phyloP scores from a whole-genome alignment of 257 asterid species.

The Echites panduratus region DNA sequence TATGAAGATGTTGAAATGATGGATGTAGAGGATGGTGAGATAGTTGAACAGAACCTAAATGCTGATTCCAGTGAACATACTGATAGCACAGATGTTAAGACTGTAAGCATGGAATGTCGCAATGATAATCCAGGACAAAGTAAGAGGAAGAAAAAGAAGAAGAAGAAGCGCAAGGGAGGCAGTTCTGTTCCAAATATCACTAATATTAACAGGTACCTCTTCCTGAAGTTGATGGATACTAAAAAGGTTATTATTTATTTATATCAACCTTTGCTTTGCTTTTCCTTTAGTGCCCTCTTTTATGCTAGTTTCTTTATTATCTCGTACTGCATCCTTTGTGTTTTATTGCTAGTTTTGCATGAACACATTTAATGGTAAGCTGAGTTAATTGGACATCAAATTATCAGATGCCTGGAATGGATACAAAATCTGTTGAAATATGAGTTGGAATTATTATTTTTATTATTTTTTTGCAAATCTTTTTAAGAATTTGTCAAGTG shows the following conservation, averaged over 20 bases:
- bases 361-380: not conserved
- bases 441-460: not conserved
- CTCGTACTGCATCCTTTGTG: not conserved
- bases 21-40: conserved; percentile 83
- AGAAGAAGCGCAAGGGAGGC: conserved; percentile 41
- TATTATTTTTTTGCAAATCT: not conserved
- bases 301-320: not conserved
- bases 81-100: conserved; percentile 27
- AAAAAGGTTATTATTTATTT: not conserved
- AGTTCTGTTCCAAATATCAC: conserved; percentile 38
- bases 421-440: not conserved
- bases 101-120: conserved; percentile 29
- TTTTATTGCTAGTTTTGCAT: not conserved
- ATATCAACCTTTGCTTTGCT: not conserved
- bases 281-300: not conserved
- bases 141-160: conserved; percentile 54
- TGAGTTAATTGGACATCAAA: not conserved
- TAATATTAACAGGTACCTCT: conserved; percentile 52
- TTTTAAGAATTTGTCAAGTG: not conserved
- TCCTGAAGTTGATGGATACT: not conserved
- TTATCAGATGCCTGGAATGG: not conserved
- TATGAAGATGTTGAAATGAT: conserved; percentile 69
- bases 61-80: conserved; percentile 35
- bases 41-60: conserved; percentile 38
- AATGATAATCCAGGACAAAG: conserved; percentile 29